These are phyloP conservation scores for Neckera pumila DNA, from an alignment of 225 moss, liverwort and hornwort species.

Conservation along the genomic window DNA sequence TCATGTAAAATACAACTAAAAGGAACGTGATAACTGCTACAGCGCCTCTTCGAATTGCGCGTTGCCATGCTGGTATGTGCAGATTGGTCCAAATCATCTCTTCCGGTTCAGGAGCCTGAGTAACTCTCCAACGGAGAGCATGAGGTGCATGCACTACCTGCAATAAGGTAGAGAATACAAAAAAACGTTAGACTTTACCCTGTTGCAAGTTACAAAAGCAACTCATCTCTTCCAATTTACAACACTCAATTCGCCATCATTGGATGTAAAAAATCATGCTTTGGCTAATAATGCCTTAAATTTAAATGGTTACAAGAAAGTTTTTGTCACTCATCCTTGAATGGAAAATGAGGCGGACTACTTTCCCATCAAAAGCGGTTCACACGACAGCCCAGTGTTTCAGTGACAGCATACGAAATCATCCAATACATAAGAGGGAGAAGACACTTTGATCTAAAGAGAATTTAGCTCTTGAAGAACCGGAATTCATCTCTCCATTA, in stretches of 20 bases:
- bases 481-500: no score
- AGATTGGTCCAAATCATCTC: constrained; percentile 41
- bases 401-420: no score
- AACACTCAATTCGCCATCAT: no score
- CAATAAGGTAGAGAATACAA: background rate
- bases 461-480: background rate
- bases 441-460: background rate
- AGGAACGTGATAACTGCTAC: constrained; percentile 14
- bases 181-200: background rate
- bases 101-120: constrained; percentile 43
- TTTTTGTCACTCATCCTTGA: background rate
- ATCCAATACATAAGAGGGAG: background rate
- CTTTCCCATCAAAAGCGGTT: background rate
- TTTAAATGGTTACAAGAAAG: no score
- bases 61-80: constrained; percentile 18
- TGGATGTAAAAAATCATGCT: background rate
- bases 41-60: constrained; percentile 4
- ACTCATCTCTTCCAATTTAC: background rate
- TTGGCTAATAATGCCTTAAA: background rate
- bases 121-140: constrained; percentile 36
- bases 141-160: constrained; percentile 38
- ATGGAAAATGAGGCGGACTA: background rate
- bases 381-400: background rate
- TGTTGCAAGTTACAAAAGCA: background rate
- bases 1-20: constrained; percentile 41